Evolutionary conservation across 345 rosid genomes (phyloP).

Genomic region (Lumnitzera racemosa): DNA sequence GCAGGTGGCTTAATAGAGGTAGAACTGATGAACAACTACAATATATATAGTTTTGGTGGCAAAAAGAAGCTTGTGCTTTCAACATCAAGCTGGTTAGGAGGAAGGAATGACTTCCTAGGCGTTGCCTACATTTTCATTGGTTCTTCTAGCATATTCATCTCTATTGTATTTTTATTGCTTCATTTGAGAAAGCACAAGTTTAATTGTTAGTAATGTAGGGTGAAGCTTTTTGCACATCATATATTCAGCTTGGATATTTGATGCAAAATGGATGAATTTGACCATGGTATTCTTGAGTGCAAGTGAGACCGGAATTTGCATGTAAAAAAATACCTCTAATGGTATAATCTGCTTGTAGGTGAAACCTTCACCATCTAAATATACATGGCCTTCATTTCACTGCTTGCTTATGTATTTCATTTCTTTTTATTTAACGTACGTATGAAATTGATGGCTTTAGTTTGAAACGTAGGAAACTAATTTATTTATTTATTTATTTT

Average conservation of each 20-base stretch:
- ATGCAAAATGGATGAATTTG: no score
- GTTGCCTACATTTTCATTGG: constrained; percentile 60
- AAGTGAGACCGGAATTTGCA: no score
- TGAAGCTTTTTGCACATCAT: not conserved
- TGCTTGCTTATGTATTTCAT: no score
- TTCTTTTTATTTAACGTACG: no score
- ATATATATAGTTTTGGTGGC: constrained; percentile 77
- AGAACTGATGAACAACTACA: constrained; percentile 62
- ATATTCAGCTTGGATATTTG: constrained; percentile 3
- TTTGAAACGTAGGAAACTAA: no score
- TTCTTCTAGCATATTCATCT: constrained; percentile 43
- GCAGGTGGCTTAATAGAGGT: constrained; percentile 45
- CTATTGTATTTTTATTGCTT: constrained; percentile 57
- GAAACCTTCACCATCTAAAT: no score
- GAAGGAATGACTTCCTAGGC: constrained; percentile 78
- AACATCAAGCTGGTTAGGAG: constrained; percentile 78
- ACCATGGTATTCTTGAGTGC: no score
- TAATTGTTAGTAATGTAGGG: constrained; percentile 10
- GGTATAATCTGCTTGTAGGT: no score
- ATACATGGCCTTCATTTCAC: no score
- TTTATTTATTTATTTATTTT: no score
- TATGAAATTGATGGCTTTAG: no score
- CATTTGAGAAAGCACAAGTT: constrained; percentile 54
- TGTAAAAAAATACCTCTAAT: no score
- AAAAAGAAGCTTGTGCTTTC: constrained; percentile 72